These are phyloP conservation scores for Pestalotiopsis sp. DNA, from an alignment of 2,329 filamentous ascomycete species.

Conservation along the genomic window DNA sequence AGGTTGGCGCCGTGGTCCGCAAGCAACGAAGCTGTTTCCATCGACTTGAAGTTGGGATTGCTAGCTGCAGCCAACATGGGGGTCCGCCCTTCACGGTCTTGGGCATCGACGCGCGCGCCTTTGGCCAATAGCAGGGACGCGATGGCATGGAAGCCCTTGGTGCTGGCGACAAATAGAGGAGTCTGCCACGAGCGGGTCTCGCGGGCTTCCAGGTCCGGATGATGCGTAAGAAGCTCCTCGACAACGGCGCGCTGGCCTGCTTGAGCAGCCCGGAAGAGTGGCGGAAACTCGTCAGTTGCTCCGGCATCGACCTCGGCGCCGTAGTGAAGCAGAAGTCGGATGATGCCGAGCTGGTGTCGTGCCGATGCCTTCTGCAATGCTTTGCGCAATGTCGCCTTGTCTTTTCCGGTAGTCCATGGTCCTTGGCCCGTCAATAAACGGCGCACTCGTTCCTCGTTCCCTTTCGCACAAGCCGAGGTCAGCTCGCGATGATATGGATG, in stretches of 20 bases:
- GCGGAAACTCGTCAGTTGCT: conserved; percentile 37
- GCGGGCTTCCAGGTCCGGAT: conserved; percentile 36
- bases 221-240: conserved; percentile 33
- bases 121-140: conserved; percentile 33
- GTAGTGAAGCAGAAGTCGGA: conserved; percentile 39
- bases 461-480: conserved; percentile 38
- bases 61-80: conserved; percentile 40
- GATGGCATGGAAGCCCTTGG: conserved; percentile 37
- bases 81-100: conserved; percentile 39
- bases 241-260: conserved; percentile 37
- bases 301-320: conserved; percentile 40
- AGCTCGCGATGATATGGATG: conserved; percentile 36
- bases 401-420: conserved; percentile 34
- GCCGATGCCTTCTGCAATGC: conserved; percentile 39
- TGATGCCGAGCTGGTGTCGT: conserved; percentile 37
- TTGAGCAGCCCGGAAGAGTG: conserved; percentile 42
- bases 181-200: conserved; percentile 36
- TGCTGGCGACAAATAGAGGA: conserved; percentile 37
- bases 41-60: conserved; percentile 32
- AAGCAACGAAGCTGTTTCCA: conserved; percentile 47
- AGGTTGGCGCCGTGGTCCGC: conserved; percentile 34
- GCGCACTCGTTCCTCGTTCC: conserved; percentile 39
- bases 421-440: conserved; percentile 38
- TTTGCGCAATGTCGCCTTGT: conserved; percentile 40
- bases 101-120: conserved; percentile 36